Evolutionary conservation across 192 early-diverging fungal genomes (phyloP).

Genomic region (Dissophora globulifera): DNA sequence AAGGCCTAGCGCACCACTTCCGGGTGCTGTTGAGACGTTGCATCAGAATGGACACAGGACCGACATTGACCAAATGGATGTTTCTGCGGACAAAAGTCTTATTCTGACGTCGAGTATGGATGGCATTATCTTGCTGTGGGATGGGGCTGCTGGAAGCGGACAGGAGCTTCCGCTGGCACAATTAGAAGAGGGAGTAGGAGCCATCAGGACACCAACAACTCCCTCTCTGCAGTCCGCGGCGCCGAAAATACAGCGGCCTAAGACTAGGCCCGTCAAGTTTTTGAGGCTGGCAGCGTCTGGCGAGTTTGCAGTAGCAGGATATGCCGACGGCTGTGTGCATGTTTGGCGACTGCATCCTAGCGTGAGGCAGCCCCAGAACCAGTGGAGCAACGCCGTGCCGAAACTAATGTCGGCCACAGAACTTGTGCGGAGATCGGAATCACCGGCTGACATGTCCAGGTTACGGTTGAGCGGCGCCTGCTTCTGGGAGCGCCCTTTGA

Average conservation of each 20-base stretch:
- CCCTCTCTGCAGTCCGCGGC: too few species aligned
- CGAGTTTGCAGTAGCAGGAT: constrained; percentile 22
- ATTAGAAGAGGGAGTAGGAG: constrained; percentile 5
- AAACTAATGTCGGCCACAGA: not conserved
- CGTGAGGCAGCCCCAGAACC: not conserved
- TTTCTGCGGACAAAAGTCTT: constrained; percentile 3
- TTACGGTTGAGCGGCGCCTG: constrained; percentile 1
- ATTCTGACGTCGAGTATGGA: constrained; percentile 48
- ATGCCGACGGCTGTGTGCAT: constrained; percentile 23
- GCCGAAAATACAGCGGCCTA: too few species aligned
- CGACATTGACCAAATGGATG: constrained; percentile 51
- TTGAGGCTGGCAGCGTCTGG: constrained; percentile 25
- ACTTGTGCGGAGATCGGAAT: not conserved
- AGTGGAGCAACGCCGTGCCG: not conserved
- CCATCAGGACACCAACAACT: not conserved
- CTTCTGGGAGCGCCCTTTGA: constrained; percentile 9
- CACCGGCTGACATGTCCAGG: constrained; percentile 7
- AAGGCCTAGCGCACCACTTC: constrained; percentile 19
- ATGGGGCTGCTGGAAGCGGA: constrained; percentile 1
- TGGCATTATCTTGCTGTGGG: constrained; percentile 32
- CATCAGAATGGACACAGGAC: constrained; percentile 28
- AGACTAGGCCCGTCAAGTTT: constrained; percentile 10
- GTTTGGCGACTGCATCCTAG: constrained; percentile 16
- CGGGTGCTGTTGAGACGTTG: constrained; percentile 41
- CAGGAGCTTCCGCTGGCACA: constrained; percentile 18